Base-by-base conservation (phyloP, 805 yeast genomes). In the Candida ulmi region DNA sequence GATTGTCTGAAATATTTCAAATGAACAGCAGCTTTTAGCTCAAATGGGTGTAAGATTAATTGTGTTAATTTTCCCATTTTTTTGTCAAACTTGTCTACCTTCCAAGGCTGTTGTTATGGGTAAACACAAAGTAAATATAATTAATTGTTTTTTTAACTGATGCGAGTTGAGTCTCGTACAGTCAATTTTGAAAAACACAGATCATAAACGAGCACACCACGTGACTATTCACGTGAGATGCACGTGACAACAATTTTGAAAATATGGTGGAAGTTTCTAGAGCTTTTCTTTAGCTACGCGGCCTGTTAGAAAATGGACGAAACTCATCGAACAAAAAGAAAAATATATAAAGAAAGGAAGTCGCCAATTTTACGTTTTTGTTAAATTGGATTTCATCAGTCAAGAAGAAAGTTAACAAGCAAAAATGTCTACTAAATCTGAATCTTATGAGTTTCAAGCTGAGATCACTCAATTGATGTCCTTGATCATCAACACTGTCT, bases 381-480 rank as follows among this genome's bases (percentile, higher is more conserved):
- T n/a, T 5, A 28, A 28, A n/a, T 16, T 28, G 17, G n/a, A 6
- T 5, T 5, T 19, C 25, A 21, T n/a, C 34, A 31, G 4, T 16
- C 11, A 19, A 21, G 13, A 21, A 19, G 7, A 17, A 8, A 30
- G 16, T 17, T 21, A 21, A 21, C 24, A 17, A 17, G 13, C 15
- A 18, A 31, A 31, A 31, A 31, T 31, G 34, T 18, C 34, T 18
- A 21, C 34, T n/a, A 49, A 47, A 50, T 41, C 79, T 62, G 95
- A 85, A 76, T 83, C 95, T 44, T 87, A 78, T 66, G 98, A 91
- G 77, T 93, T 93, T 73, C 96, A 95, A 72, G 99, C 99, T 80
- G 99, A 93, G 88, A 93, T 93, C 72, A 88, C 98, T 83, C 99
- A 93, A 95, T 79, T 93, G 81, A 84, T 93, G 98, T 88, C 97